Evolutionary conservation across 2,329 filamentous ascomycete genomes (phyloP).

Genomic region (Fusarium stilboides): DNA sequence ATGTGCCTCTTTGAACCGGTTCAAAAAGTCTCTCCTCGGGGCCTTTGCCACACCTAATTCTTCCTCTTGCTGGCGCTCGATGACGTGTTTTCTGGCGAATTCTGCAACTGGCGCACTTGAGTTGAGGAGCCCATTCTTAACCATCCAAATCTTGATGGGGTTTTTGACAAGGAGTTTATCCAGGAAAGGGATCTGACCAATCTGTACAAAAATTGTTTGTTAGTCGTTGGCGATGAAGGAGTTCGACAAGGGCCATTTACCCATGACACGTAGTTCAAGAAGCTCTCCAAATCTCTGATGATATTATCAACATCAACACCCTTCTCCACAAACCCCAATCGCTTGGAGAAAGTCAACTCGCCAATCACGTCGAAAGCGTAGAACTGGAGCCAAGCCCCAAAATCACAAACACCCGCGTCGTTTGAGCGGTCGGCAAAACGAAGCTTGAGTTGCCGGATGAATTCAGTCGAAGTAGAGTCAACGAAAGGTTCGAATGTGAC

Average conservation of each 20-base stretch:
- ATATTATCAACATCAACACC: slow-evolving; percentile 83
- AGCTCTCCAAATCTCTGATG: slow-evolving; percentile 71
- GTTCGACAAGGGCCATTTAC: slow-evolving; percentile 53
- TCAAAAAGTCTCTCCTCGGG: slow-evolving; percentile 70
- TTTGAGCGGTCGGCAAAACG: slow-evolving; percentile 5
- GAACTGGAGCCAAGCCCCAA: slow-evolving; percentile 81
- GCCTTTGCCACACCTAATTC: slow-evolving; percentile 54
- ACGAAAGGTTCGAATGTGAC: slow-evolving; percentile 58
- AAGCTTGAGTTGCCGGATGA: slow-evolving; percentile 30
- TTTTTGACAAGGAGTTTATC: slow-evolving; percentile 81
- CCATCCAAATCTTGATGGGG: slow-evolving; percentile 76
- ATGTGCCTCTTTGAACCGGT: slow-evolving; percentile 78
- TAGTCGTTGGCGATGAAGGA: background rate
- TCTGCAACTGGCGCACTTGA: slow-evolving; percentile 79
- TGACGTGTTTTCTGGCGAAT: slow-evolving; percentile 77
- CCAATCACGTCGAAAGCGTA: slow-evolving; percentile 87
- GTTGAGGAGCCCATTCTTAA: slow-evolving; percentile 75
- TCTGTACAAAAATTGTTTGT: slow-evolving; percentile 53
- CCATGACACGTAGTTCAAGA: slow-evolving; percentile 79
- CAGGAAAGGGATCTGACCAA: slow-evolving; percentile 81
- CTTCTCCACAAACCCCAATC: slow-evolving; percentile 80
- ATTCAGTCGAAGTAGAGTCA: slow-evolving; percentile 49
- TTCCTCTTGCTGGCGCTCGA: slow-evolving; percentile 68
- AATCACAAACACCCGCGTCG: slow-evolving; percentile 59
- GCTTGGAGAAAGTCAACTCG: slow-evolving; percentile 81